Evolutionary conservation across 169 alveolate species (phyloP), one percentile per base, ranked within the genome.

Genomic region (Eimeria praecox): DNA sequence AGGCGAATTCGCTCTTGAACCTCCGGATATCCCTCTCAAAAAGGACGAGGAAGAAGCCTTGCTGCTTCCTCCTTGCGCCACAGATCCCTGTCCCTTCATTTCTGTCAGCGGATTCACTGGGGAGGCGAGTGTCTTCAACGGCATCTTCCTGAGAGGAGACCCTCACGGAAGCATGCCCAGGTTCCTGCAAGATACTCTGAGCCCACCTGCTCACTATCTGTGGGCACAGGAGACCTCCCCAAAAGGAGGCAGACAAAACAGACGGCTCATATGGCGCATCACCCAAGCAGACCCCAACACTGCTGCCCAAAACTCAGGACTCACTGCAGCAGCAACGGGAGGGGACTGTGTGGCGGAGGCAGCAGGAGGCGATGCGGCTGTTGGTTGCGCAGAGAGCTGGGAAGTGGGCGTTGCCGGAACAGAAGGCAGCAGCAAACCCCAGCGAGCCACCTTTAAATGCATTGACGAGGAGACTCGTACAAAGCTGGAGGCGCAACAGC

Each of bases 41-140:
- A 64, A n/a, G 6, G 94, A 89, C 94, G 94, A 69, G 46, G 94
- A 89, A 44, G 94, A 42, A 52, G 94, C 87, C 35, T 30, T 75
- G 56, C 9, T 89, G 56, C 94, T 94, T n/a, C 95, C 95, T 9
- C 52, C 95, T 1, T 94, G 96, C 92, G 90, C 75, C 38, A 20
- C 91, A 2, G 96, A 94, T 38, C 88, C 62, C 35, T 94, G 96
- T 71, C 96, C 96, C 40, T 94, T 77, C 75, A 88, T 94, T 8
- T 35, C 38, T 56, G 92, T 89, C 92, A 83, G 73, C 24, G 96
- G 96, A 33, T 87, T 94, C 54, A 35, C 94, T 35, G 86, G 94
- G 33, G 94, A 89, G 3, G 94, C 94, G n/a, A 75, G 46, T 0
- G 46, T 46, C 1, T 69, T 92, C 69, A 78, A 92, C 85, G 95